Evolutionary conservation across 2,329 filamentous ascomycete genomes (phyloP).

Genomic region (Nothophoma quercina): DNA sequence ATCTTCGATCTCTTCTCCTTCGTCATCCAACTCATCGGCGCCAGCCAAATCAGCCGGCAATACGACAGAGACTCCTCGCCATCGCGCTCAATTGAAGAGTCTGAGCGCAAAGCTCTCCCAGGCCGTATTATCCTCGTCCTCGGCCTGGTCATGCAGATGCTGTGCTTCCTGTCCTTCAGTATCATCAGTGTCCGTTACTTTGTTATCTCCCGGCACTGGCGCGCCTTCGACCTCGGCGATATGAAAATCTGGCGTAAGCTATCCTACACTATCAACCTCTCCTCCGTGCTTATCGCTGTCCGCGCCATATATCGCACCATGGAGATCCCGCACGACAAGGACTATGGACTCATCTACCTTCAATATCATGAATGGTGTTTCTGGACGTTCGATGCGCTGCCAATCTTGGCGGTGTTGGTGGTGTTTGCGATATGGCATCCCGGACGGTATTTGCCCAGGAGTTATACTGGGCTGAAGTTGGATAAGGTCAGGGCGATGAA

Average conservation of each 20-base stretch:
- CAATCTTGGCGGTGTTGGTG: conserved; percentile 57
- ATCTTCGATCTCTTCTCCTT: conserved; percentile 58
- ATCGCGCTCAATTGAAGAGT: conserved; percentile 51
- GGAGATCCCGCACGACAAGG: conserved; percentile 59
- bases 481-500: conserved; percentile 41
- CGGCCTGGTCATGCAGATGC: conserved; percentile 59
- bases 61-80: conserved; percentile 44
- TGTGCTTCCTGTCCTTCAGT: conserved; percentile 61
- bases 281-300: conserved; percentile 48
- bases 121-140: conserved; percentile 52
- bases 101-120: conserved; percentile 37
- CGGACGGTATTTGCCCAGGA: conserved; percentile 41
- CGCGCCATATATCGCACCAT: conserved; percentile 63
- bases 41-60: conserved; percentile 52
- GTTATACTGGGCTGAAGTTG: conserved; percentile 38
- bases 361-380: conserved; percentile 63
- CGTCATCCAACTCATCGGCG: conserved; percentile 54
- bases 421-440: conserved; percentile 62
- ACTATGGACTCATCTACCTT: conserved; percentile 57
- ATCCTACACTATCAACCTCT: conserved; percentile 45
- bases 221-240: conserved; percentile 44
- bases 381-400: conserved; percentile 60
- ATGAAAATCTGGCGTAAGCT: conserved; percentile 47
- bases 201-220: conserved; percentile 40
- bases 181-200: conserved; percentile 47